Base-by-base conservation (phyloP, 2,329 filamentous ascomycete genomes). In the Diaporthe sp. region DNA sequence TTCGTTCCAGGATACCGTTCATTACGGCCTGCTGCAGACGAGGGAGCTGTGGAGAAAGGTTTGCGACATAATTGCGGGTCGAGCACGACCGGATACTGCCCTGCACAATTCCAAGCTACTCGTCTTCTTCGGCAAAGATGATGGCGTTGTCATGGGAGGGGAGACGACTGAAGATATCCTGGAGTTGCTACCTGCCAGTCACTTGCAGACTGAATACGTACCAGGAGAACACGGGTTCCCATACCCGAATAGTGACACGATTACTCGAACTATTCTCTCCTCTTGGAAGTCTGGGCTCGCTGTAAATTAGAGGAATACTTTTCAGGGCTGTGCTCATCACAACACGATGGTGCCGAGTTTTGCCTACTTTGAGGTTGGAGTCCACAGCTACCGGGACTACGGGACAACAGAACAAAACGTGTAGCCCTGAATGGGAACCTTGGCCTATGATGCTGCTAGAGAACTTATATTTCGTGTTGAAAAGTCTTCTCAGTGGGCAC, bases 1-100 rank as follows among this genome's bases (percentile, higher is more conserved):
- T 28, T 61, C 58, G 2, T 61, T 61, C 37, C 58, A 61, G n/a
- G 58, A 61, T 28, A 61, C 58, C 37, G 17, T 39, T 42, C 37
- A 37, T 42, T 42, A 61, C n/a, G 58, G 58, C 13, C 58, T 37
- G 7, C 5, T 61, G 22, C 58, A 61, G 58, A n/a, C 34, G 10
- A 5, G 1, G 8, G 58, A 42, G 2, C 6, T 28, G 37, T 61
- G 58, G 58, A 61, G 37, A 4, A 28, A 28, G 12, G n/a, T 20
- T 5, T 61, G 58, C 15, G n/a, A 61, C 13, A 44, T 61, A 8
- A 12, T 61, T 42, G 13, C 58, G 6, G 58, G 58, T 20, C 58
- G 37, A 25, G 13, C n/a, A 61, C 37, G 13, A 42, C 13, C 13
- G 5, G n/a, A 61, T 42, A 28, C 37, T 15, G 13, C n/a, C 7